These are phyloP conservation scores for Urostyla sp. DNA, from an alignment of 73 alveolate genomes.

Conservation along the genomic window DNA sequence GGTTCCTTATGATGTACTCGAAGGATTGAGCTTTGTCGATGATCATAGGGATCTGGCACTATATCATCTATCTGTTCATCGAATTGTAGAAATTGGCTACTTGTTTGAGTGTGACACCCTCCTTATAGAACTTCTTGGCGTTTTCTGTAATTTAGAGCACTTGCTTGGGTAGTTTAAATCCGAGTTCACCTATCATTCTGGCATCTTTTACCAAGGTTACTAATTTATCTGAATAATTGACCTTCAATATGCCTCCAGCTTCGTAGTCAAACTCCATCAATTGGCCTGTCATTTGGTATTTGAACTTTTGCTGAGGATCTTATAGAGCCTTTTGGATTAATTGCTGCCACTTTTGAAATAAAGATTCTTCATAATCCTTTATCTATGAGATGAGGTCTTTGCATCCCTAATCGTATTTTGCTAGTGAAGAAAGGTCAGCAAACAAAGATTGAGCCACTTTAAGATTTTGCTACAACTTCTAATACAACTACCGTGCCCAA, in stretches of 20 bases:
- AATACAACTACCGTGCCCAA: conserved; percentile 85
- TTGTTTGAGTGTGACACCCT: conserved; percentile 96
- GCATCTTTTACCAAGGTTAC: conserved; percentile 94
- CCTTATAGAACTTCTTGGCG: conserved; percentile 95
- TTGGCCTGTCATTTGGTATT: conserved; percentile 80
- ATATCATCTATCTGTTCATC: conserved; percentile 94
- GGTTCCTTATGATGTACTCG: conserved; percentile 85
- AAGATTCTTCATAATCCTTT: conserved; percentile 74
- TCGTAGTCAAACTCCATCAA: conserved; percentile 93
- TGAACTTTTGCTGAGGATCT: conserved; percentile 60
- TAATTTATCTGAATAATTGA: conserved; percentile 93
- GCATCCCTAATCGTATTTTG: conserved; percentile 60
- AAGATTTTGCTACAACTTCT: conserved; percentile 73
- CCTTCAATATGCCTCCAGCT: conserved; percentile 93
- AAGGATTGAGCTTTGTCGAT: conserved; percentile 93
- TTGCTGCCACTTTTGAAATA: conserved; percentile 76
- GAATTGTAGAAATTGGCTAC: conserved; percentile 97
- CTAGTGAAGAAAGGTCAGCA: conserved; percentile 74
- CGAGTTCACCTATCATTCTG: conserved; percentile 93
- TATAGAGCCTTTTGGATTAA: conserved; percentile 59
- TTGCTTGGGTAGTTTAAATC: conserved; percentile 89
- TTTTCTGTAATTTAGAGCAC: conserved; percentile 81
- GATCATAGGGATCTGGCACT: conserved; percentile 95
- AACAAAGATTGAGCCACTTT: conserved; percentile 66
- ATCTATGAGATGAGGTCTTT: conserved; percentile 66